Base-by-base conservation (phyloP, 768 basidiomycete species). In the Agaricus subrufescens region DNA sequence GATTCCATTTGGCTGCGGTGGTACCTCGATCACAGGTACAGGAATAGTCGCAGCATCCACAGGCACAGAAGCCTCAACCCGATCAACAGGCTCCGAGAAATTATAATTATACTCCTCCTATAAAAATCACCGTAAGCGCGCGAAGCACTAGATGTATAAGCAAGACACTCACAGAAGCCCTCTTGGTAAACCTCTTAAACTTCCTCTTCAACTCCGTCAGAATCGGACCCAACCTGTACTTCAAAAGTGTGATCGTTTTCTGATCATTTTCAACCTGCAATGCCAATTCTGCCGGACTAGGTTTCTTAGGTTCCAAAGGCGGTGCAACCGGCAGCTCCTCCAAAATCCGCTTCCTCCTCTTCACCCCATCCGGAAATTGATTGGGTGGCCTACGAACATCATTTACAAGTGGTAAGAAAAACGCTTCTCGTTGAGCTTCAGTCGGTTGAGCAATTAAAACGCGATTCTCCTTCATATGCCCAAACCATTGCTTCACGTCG, bases 401-500 rank as follows among this genome's bases (percentile, higher is more conserved):
- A 3, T 78, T 73, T 23, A 98, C 61, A 15, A 98, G 73, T 1
- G 81, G 75, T 15, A 79, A 74, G 62, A 98, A 98, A 79, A 97
- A 99, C 1, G 72, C 75, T 9, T 71, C 70, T 15, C 94, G 81
- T 62, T 89, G 84, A 50, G 75, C 70, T 1, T 69, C 52, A 0
- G 70, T 73, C 0, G 95, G 91, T 3, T 63, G 42, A 0, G 65
- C 60, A 12, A 98, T 73, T 31, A 75, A 71, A n/a, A 98, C 76
- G 15, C 90, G 85, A 62, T 87, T 93, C 43, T 89, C 86, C 42
- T 81, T 80, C 8, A 79, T 78, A 1, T 80, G 74, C 0, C 96
- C 97, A 63, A 99, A 99, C 96, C 97, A 98, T 4, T 81, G 76
- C 46, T 85, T 82, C 23, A 98, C 92, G 61, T 98, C 97, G 1